A percentile compares a stretch with the other conserved stretches of the same genome.
Conservation (phyloP, 2,329 filamentous ascomycete genomes). For the Aureobasidium musti region DNA sequence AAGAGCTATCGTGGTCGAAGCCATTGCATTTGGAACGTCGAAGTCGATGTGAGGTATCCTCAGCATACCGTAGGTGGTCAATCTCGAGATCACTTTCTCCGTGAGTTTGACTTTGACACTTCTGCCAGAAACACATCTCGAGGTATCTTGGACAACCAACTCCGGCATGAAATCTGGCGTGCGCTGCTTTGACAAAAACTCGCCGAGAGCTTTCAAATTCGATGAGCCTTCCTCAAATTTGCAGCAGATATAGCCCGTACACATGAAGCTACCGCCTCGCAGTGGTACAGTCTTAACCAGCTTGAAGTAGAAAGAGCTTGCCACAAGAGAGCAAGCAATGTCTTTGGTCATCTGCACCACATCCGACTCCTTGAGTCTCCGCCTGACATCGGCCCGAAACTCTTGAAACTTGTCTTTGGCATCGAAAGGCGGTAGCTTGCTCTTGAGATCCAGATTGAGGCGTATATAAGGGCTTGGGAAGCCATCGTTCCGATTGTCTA, state of each 20-base stretch:
- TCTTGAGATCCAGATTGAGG: slow-evolving; percentile 42
- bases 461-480: slow-evolving; percentile 38
- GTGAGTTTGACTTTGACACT: background rate
- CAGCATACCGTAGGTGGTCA: slow-evolving; percentile 3
- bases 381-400: slow-evolving; percentile 40
- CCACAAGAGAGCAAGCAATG: slow-evolving; percentile 42
- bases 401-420: slow-evolving; percentile 41
- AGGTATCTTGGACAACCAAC: background rate
- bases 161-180: background rate
- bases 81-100: background rate
- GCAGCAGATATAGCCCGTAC: slow-evolving; percentile 1
- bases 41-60: slow-evolving; percentile 4
- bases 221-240: slow-evolving; percentile 19
- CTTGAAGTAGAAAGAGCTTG: slow-evolving; percentile 46
- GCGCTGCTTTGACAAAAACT: background rate
- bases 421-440: slow-evolving; percentile 39
- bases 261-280: background rate
- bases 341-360: slow-evolving; percentile 38
- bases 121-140: background rate
- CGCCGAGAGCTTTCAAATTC: background rate
- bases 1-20: slow-evolving; percentile 2
- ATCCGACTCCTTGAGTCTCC: slow-evolving; percentile 37
- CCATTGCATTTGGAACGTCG: slow-evolving; percentile 2
- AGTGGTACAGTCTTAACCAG: background rate
- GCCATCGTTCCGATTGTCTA: slow-evolving; percentile 12